Conservation (phyloP, 257 asterid genomes). For the Fraxinus anomala region DNA sequence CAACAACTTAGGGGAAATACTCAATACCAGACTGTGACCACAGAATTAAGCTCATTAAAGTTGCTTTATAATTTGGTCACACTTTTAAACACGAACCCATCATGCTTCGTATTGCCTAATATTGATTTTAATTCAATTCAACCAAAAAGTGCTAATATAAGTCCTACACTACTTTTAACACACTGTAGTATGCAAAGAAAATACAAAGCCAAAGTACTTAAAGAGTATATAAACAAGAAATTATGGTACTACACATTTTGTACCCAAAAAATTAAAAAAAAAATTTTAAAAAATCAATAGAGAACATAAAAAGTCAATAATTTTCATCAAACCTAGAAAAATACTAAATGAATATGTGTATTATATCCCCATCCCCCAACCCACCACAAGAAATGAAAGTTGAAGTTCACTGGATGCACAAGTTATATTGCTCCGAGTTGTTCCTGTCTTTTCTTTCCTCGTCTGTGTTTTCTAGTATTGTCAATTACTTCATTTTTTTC, state of each 20-base stretch:
- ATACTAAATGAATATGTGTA: too few relatives aligned
- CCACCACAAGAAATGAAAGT: neutral
- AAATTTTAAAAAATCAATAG: neutral
- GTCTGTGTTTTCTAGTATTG: neutral
- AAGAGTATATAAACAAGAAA: neutral
- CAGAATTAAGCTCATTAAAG: neutral
- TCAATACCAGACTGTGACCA: neutral
- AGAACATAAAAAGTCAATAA: neutral
- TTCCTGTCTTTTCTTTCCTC: neutral
- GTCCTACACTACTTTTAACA: neutral
- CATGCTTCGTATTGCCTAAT: neutral
- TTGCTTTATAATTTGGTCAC: neutral
- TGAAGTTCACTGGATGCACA: neutral
- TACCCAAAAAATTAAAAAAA: too few relatives aligned
- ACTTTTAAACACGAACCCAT: too few relatives aligned
- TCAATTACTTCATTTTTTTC: neutral
- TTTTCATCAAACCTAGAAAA: neutral
- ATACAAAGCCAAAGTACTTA: neutral
- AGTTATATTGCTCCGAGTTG: neutral
- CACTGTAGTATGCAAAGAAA: too few relatives aligned
- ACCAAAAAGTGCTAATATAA: neutral
- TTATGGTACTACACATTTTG: neutral
- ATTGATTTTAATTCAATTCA: conserved; percentile 6
- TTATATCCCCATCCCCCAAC: neutral
- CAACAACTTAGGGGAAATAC: neutral